Evolutionary conservation across 352 stramenopile species (phyloP).

Genomic region (Globisporangium rhizosaccharum): DNA sequence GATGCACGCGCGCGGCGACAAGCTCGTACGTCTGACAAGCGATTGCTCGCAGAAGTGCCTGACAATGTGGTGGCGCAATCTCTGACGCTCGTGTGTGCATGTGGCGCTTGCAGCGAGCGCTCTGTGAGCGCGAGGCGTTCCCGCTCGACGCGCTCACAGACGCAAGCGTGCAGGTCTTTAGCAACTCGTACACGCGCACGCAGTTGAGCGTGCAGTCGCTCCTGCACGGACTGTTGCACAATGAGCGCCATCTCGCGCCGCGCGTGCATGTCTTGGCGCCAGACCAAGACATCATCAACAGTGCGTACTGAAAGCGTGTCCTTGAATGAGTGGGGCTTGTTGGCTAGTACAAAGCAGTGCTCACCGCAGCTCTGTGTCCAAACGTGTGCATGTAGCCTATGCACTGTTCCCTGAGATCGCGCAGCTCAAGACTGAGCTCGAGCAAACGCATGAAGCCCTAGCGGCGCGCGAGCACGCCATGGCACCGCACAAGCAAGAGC

Average conservation of each 20-base stretch:
- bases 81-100: not conserved
- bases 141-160: conserved; percentile 26
- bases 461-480: conserved; percentile 46
- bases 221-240: conserved; percentile 38
- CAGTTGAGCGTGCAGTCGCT: conserved; percentile 71
- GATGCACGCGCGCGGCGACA: conserved; percentile 50
- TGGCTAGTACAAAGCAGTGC: not conserved
- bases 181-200: conserved; percentile 73
- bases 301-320: conserved; percentile 21
- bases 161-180: conserved; percentile 50
- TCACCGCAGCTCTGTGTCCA: not conserved
- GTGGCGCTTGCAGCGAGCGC: conserved; percentile 20
- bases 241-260: conserved; percentile 28
- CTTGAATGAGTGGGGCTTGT: not conserved
- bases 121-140: conserved; percentile 38
- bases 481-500: conserved; percentile 41
- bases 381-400: conserved; percentile 36
- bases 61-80: not conserved
- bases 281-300: conserved; percentile 77
- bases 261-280: conserved; percentile 51
- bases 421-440: conserved; percentile 41
- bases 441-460: conserved; percentile 45
- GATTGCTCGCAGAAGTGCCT: not conserved
- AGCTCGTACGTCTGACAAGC: conserved; percentile 25
- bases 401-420: conserved; percentile 56